Percentiles rank a stretch among this genome's conserved stretches.
phyloP scores from a whole-genome alignment of 257 asterid species.

The Catharanthus roseus region DNA sequence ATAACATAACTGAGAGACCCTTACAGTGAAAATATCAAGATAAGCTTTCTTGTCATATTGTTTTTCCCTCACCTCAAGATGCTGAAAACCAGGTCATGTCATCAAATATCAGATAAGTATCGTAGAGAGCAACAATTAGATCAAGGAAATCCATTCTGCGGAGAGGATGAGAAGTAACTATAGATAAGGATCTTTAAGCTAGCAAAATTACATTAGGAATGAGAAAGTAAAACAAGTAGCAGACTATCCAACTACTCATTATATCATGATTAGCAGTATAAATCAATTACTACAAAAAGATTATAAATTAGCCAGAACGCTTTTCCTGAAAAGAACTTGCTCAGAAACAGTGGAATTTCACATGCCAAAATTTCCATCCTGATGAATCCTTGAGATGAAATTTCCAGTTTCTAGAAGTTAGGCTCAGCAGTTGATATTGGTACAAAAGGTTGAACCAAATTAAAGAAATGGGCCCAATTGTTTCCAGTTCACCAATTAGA shows the following conservation, averaged over 20 bases:
- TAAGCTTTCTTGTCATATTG: conserved; percentile 84
- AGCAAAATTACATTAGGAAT: neutral
- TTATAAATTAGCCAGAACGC: neutral
- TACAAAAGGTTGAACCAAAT: neutral
- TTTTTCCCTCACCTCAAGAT: conserved; percentile 96
- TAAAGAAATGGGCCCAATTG: neutral
- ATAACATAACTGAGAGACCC: conserved; percentile 16
- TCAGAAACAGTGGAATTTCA: neutral
- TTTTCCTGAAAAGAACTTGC: neutral
- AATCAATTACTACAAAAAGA: neutral
- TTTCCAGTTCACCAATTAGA: neutral
- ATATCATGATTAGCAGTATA: neutral
- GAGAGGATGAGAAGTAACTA: neutral
- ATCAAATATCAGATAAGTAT: neutral
- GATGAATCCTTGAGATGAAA: neutral
- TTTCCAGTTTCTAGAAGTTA: neutral
- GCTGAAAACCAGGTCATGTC: conserved; percentile 29
- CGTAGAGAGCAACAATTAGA: neutral
- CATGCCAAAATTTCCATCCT: neutral
- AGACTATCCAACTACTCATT: neutral
- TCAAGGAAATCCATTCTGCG: neutral
- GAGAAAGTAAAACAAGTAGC: neutral
- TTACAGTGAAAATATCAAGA: conserved; percentile 72
- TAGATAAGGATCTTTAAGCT: neutral
- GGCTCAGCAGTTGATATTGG: neutral